These are phyloP conservation scores for Myxozyma neglecta DNA, from an alignment of 805 yeast genomes.

Conservation along the genomic window DNA sequence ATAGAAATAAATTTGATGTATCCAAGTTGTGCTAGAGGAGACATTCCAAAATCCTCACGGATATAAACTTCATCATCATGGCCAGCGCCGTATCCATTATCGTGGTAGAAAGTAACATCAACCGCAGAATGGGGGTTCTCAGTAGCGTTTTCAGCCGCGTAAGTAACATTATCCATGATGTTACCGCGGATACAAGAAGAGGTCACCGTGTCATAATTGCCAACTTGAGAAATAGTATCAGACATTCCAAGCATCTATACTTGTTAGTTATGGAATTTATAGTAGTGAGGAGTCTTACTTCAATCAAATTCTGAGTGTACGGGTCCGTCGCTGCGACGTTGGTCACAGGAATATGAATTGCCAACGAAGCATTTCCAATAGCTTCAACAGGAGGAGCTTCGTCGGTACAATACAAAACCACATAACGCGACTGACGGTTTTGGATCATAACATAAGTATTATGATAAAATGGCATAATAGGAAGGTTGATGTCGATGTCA, in stretches of 20 bases:
- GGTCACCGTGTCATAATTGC: slow-evolving; percentile 10
- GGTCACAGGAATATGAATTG: slow-evolving; percentile 11
- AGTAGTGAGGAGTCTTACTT: neutral
- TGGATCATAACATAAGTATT: too few relatives aligned
- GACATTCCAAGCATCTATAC: slow-evolving; percentile 15
- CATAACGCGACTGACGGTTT: too few relatives aligned
- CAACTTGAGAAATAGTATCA: slow-evolving; percentile 9
- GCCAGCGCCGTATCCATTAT: neutral
- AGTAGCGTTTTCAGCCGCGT: neutral
- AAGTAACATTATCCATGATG: slow-evolving; percentile 8
- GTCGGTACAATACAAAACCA: too few relatives aligned
- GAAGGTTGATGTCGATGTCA: too few relatives aligned
- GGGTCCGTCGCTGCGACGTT: slow-evolving; percentile 8
- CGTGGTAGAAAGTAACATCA: slow-evolving; percentile 16
- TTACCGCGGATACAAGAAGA: slow-evolving; percentile 16
- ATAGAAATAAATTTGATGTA: slow-evolving; percentile 14
- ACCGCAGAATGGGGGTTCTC: slow-evolving; percentile 4
- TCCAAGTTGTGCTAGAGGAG: slow-evolving; percentile 11
- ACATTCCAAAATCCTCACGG: slow-evolving; percentile 3
- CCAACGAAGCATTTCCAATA: neutral
- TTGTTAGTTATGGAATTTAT: neutral
- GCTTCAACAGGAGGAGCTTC: neutral
- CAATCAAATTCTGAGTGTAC: slow-evolving; percentile 9
- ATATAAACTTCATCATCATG: neutral
- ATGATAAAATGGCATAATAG: too few relatives aligned